Evolutionary conservation across 768 basidiomycete species (phyloP).

Genomic region (Leccinum disarticulatum): DNA sequence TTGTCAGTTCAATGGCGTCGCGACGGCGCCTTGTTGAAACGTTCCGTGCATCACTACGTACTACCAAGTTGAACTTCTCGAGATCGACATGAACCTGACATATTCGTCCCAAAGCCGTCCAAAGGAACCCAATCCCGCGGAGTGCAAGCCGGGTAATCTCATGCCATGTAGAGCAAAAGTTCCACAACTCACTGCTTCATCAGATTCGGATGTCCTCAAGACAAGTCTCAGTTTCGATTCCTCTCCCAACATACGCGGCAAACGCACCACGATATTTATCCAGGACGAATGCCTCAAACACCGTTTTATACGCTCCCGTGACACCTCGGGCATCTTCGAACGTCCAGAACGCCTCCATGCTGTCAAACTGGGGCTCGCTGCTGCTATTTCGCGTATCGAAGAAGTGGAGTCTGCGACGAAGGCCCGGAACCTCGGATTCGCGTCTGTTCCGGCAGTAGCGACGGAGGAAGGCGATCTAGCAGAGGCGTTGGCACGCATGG

Average conservation of each 20-base stretch:
- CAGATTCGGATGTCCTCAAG: neutral
- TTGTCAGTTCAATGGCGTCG: neutral
- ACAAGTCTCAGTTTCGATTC: neutral
- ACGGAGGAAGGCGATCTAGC: too few species aligned
- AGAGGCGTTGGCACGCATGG: conserved; percentile 33
- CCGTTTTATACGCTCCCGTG: too few species aligned
- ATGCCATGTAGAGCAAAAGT: neutral
- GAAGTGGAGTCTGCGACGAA: too few species aligned
- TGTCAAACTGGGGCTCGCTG: too few species aligned
- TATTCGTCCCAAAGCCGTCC: neutral
- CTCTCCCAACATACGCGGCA: neutral
- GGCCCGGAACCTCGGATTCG: too few species aligned
- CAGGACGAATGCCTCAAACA: conserved; percentile 54
- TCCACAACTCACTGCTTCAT: neutral
- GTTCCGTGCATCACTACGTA: neutral
- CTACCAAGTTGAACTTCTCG: neutral
- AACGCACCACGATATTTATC: conserved; percentile 40
- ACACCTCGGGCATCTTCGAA: too few species aligned
- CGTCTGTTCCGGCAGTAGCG: too few species aligned
- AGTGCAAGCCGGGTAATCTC: neutral
- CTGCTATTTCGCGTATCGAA: too few species aligned
- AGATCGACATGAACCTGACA: neutral
- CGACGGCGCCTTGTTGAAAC: neutral
- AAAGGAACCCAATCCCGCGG: neutral
- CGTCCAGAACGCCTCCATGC: too few species aligned